phyloP scores from a whole-genome alignment of 805 yeast species.

The Starmerella sp. region DNA sequence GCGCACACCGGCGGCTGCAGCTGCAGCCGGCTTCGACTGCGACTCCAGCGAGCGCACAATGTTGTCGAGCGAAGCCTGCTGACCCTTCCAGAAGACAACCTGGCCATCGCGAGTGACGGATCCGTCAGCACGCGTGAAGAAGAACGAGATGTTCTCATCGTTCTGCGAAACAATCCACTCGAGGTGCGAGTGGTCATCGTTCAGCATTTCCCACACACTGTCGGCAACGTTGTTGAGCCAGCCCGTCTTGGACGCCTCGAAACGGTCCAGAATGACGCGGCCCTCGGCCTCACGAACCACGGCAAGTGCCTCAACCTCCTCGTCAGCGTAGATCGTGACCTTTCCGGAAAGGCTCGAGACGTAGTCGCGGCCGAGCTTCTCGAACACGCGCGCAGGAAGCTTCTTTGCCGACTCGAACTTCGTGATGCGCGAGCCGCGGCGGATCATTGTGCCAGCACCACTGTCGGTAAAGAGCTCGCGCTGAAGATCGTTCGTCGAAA shows the following conservation, averaged over 20 bases:
- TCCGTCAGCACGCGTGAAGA: constrained; percentile 86
- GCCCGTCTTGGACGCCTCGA: constrained; percentile 76
- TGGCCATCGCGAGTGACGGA: constrained; percentile 82
- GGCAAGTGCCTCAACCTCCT: constrained; percentile 88
- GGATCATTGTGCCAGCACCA: constrained; percentile 97
- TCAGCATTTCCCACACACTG: constrained; percentile 74
- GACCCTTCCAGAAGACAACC: constrained; percentile 91
- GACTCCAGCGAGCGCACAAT: neutral
- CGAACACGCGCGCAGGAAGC: constrained; percentile 52
- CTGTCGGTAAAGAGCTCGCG: constrained; percentile 96
- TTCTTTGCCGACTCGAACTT: constrained; percentile 45
- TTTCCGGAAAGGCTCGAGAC: constrained; percentile 67
- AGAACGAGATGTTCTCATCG: constrained; percentile 85
- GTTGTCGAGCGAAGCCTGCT: constrained; percentile 49
- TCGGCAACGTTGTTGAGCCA: constrained; percentile 98
- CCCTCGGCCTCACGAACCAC: constrained; percentile 49
- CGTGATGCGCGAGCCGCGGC: constrained; percentile 87
- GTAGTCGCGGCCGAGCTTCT: constrained; percentile 71
- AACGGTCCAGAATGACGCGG: constrained; percentile 68
- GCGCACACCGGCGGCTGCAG: constrained; percentile 1
- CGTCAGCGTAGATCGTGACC: constrained; percentile 59
- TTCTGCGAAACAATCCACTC: constrained; percentile 88
- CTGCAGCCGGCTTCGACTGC: neutral
- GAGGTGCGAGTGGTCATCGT: constrained; percentile 57
- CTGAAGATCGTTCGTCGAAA: constrained; percentile 87